Base-by-base conservation (phyloP, 768 basidiomycete genomes). In the Tremella yokohamensis region DNA sequence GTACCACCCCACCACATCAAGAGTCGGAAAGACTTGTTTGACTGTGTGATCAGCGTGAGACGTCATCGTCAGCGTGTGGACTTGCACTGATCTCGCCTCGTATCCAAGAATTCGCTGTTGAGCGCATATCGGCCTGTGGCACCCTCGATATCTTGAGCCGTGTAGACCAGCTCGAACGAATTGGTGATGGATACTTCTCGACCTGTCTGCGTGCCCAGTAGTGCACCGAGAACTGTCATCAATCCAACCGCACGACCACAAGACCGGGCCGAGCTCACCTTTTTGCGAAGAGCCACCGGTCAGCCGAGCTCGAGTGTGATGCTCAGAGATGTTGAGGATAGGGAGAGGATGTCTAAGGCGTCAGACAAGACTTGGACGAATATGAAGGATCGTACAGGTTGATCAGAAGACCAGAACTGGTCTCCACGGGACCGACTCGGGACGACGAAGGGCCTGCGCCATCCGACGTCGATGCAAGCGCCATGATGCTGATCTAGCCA, bases 1-100 rank as follows among this genome's bases (percentile, higher is more conserved):
- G 77, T 99, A 99, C 96, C 96, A 99, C 8, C 96, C 96, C 51
- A 99, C 88, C 71, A 99, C 87, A 72, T 98, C 96, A 34, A 98
- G 82, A 0, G 92, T 91, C 11, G 96, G 96, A 76, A 99, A 98
- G 19, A 98, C 94, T 78, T 96, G 92, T 77, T 94, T 94, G 81
- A 92, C 94, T 98, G 76, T 44, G 29, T 13, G 11, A 18, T 52
- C 53, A 59, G 39, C 19, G 20, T 19, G 19, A 38, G n/a, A 26
- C 38, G 24, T 18, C 20, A 40, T 19, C 7, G n/a, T 34, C 29
- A 22, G 39, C 16, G 8, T 8, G 16, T 1, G 18, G 16, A 53
- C 81, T 78, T 58, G 86, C 94, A 99, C 77, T 97, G 92, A 62
- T 93, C 91, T 65, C 84, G 83, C 72, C 96, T 81, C 49, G 85